These are phyloP conservation scores for Daldinia grandis DNA, from an alignment of 495 filamentous ascomycete genomes.

Conservation along the genomic window DNA sequence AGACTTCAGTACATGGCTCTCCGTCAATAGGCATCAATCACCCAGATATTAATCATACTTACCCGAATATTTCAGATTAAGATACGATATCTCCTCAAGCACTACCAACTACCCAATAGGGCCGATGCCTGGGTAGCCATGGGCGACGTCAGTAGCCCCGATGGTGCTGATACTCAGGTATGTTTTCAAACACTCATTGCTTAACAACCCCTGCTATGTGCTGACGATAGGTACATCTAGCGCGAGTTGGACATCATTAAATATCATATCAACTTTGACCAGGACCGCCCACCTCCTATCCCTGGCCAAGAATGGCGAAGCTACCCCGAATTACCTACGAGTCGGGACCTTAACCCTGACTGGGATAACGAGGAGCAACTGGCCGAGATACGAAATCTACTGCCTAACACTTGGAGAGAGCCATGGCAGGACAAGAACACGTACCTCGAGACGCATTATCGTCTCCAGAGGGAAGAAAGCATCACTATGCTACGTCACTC, in stretches of 20 bases:
- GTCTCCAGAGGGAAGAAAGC: conserved; percentile 71
- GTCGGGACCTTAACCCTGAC: conserved; percentile 49
- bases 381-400: conserved; percentile 49
- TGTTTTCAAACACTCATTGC: background rate
- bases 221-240: conserved; percentile 25
- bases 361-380: conserved; percentile 44
- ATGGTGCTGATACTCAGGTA: conserved; percentile 13
- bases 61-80: background rate
- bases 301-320: conserved; percentile 50
- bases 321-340: conserved; percentile 56
- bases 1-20: background rate
- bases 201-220: background rate
- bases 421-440: conserved; percentile 57
- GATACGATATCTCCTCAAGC: background rate
- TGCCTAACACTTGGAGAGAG: conserved; percentile 46
- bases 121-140: background rate
- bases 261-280: conserved; percentile 40
- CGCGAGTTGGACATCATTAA: conserved; percentile 42
- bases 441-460: conserved; percentile 71
- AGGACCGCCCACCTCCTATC: conserved; percentile 4
- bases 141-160: background rate
- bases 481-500: conserved; percentile 67
- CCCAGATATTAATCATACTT: background rate
- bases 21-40: background rate
- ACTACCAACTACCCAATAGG: background rate